Evolutionary conservation across 2,329 filamentous ascomycete species (phyloP).

Genomic region (Exophiala aquamarina): DNA sequence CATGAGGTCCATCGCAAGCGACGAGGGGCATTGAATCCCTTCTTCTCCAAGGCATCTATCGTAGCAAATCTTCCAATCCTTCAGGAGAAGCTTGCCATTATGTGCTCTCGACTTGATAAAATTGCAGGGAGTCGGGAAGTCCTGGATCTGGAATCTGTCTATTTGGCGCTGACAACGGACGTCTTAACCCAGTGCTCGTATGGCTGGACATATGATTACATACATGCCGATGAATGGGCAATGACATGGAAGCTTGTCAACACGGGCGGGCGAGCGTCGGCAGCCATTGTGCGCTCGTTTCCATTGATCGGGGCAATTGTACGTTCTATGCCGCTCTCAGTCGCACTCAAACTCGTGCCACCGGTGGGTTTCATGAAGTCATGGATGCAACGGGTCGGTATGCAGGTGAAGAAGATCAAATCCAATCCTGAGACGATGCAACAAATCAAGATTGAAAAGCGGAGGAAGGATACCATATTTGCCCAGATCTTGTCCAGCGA

Average conservation of each 20-base stretch:
- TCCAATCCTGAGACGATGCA: constrained; percentile 19
- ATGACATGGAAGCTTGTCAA: constrained; percentile 25
- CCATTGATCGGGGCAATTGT: constrained; percentile 26
- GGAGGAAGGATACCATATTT: constrained; percentile 25
- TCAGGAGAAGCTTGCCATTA: constrained; percentile 26
- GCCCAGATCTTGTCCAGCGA: constrained; percentile 22
- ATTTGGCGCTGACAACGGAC: constrained; percentile 34
- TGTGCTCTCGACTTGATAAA: constrained; percentile 19
- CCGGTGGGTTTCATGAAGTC: constrained; percentile 23
- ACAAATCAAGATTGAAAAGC: constrained; percentile 18
- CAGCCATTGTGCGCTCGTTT: constrained; percentile 25
- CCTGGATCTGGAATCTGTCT: constrained; percentile 20
- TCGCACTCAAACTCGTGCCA: constrained; percentile 15
- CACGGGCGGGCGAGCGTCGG: constrained; percentile 17
- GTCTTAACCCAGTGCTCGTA: constrained; percentile 40
- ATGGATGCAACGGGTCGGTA: constrained; percentile 20
- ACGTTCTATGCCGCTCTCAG: constrained; percentile 16
- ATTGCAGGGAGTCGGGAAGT: constrained; percentile 13
- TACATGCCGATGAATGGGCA: constrained; percentile 33
- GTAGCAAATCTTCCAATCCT: constrained; percentile 39
- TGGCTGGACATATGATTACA: constrained; percentile 32
- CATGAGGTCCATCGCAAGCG: constrained; percentile 44
- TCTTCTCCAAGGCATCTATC: constrained; percentile 45
- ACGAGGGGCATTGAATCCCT: constrained; percentile 41
- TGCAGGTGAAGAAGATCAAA: constrained; percentile 23